Conservation (phyloP, 176 grass and related monocot genomes). For the Hordeum marinum region DNA sequence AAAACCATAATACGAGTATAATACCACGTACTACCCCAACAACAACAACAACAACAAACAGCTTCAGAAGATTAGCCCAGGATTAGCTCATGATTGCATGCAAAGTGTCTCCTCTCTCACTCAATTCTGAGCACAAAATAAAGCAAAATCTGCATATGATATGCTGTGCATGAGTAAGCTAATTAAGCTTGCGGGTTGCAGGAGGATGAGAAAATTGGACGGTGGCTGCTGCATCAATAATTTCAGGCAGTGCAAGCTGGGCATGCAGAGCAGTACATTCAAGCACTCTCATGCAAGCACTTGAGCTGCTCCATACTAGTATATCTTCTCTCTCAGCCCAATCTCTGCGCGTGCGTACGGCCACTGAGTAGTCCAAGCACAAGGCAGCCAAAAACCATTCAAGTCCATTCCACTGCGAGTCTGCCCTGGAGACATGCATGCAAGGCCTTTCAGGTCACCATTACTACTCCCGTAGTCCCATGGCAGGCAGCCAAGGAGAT, state of each 20-base stretch:
- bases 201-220: slow-evolving; percentile 2
- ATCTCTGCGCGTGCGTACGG: neutral
- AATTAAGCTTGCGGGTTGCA: neutral
- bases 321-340: too few species aligned
- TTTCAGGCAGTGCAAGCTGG: neutral
- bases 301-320: too few species aligned
- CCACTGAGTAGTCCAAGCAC: slow-evolving; percentile 34
- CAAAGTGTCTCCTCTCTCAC: too few species aligned
- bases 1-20: neutral
- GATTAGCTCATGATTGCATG: too few species aligned
- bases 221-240: slow-evolving; percentile 29
- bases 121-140: too few species aligned
- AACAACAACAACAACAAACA: neutral
- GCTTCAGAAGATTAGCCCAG: neutral
- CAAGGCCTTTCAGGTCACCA: slow-evolving; percentile 28
- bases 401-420: neutral
- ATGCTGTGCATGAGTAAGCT: neutral
- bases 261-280: slow-evolving; percentile 15
- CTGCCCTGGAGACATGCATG: neutral
- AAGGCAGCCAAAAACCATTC: slow-evolving; percentile 35
- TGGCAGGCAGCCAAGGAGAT: neutral
- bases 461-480: neutral
- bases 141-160: too few species aligned
- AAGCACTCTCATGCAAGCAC: slow-evolving; percentile 15
- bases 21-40: neutral